phyloP scores from a whole-genome alignment of 176 grass and related monocot genomes.

The Aegilops bicornis region DNA sequence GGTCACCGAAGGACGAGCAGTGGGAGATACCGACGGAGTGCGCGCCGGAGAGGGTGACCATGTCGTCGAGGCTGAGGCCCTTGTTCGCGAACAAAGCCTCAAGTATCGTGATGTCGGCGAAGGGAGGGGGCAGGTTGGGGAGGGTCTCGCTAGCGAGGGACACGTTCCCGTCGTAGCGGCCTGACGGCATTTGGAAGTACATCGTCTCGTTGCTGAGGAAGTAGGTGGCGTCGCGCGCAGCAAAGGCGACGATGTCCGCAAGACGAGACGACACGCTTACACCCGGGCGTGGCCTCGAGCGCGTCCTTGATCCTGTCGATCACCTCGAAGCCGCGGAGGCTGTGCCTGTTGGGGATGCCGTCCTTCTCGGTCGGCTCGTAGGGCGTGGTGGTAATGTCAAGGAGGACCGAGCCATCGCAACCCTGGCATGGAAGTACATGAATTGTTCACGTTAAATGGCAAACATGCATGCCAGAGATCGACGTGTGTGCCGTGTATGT shows the following conservation, averaged over 20 bases:
- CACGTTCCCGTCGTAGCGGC: background rate
- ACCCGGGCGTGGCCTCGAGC: background rate
- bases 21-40: conserved; percentile 39
- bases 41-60: conserved; percentile 49
- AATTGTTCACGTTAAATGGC: background rate
- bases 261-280: conserved; percentile 22
- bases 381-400: background rate
- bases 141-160: background rate
- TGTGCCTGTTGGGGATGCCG: conserved; percentile 8
- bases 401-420: background rate
- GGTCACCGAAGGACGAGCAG: conserved; percentile 36
- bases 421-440: background rate
- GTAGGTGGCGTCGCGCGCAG: conserved; percentile 35
- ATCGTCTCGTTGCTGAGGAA: conserved; percentile 8
- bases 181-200: background rate
- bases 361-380: conserved; percentile 28
- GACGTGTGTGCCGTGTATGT: background rate
- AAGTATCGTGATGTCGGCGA: background rate
- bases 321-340: conserved; percentile 7
- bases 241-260: conserved; percentile 43
- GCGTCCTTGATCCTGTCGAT: conserved; percentile 27
- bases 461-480: background rate
- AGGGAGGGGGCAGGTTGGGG: background rate
- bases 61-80: conserved; percentile 23
- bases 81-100: background rate